phyloP scores from a whole-genome alignment of 2,329 filamentous ascomycete genomes.

The Aspergillus neoniger region DNA sequence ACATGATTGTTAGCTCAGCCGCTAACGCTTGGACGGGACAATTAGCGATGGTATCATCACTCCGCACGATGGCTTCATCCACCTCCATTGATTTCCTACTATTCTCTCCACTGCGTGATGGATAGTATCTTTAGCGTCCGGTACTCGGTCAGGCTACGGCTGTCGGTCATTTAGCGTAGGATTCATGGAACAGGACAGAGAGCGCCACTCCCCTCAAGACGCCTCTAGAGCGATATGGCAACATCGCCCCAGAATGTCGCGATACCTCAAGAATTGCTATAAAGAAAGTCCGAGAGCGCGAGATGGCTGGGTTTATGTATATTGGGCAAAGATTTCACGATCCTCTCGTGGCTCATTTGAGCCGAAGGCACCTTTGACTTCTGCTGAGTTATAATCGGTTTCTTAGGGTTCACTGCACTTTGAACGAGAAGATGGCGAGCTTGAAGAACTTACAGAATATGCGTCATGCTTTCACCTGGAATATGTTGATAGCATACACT shows the following conservation, averaged over 20 bases:
- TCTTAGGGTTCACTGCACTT: too few relatives aligned
- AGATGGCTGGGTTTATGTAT: background rate
- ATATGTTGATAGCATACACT: slow-evolving; percentile 4
- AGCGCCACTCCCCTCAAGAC: background rate
- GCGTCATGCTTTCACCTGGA: background rate
- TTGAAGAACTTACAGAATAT: background rate
- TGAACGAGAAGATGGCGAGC: too few relatives aligned
- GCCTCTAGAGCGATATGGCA: background rate
- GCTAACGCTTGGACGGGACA: background rate
- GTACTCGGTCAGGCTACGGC: slow-evolving; percentile 3
- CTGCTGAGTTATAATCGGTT: too few relatives aligned
- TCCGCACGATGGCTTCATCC: slow-evolving; percentile 2
- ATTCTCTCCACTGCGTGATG: background rate
- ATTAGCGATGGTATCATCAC: background rate
- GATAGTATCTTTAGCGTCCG: background rate
- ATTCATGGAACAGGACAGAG: background rate
- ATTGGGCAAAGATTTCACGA: too few relatives aligned
- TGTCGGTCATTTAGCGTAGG: background rate
- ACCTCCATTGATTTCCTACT: background rate
- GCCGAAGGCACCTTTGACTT: background rate
- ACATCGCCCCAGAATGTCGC: slow-evolving; percentile 2
- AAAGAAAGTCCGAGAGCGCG: background rate
- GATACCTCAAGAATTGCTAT: background rate
- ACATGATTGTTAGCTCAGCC: background rate
- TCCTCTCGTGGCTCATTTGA: background rate